Percentiles rank a stretch among this genome's conserved stretches.
Evolutionary conservation across 129 eudicot species (phyloP).

Genomic region (Tagetes patula): DNA sequence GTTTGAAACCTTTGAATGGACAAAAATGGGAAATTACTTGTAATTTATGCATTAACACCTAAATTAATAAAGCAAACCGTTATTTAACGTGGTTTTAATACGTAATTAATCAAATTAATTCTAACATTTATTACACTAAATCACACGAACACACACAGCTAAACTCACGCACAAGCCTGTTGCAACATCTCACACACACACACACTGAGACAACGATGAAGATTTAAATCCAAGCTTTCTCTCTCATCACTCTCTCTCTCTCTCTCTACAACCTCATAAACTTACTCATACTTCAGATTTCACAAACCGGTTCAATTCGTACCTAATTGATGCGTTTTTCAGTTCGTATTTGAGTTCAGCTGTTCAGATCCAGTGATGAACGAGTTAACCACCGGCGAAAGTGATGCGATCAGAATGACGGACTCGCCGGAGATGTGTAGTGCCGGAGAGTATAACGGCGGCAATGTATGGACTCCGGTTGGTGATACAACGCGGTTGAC

Average conservation of each 20-base stretch:
- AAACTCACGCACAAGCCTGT: constrained; percentile 25
- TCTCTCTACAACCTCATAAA: constrained; percentile 17
- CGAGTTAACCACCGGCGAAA: constrained; percentile 55
- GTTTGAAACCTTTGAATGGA: too few relatives aligned
- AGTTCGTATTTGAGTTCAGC: constrained; percentile 44
- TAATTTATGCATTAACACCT: too few relatives aligned
- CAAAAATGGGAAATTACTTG: background rate
- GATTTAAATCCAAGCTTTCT: constrained; percentile 33
- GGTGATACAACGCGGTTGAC: constrained; percentile 41
- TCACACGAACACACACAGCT: constrained; percentile 20
- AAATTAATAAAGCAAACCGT: background rate
- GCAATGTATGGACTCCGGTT: constrained; percentile 46
- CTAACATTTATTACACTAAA: background rate
- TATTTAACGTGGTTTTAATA: background rate
- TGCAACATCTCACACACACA: constrained; percentile 34
- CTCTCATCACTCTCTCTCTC: constrained; percentile 1
- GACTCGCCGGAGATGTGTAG: constrained; percentile 35
- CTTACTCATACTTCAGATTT: constrained; percentile 16
- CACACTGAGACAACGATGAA: constrained; percentile 30
- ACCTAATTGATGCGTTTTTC: constrained; percentile 43
- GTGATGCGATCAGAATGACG: constrained; percentile 37
- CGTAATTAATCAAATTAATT: background rate
- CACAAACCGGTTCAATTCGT: constrained; percentile 29
- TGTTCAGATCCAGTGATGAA: constrained; percentile 35
- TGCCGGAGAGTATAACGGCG: constrained; percentile 46